Conservation (phyloP, 441 rosid species). For the Croton laevigatus region DNA sequence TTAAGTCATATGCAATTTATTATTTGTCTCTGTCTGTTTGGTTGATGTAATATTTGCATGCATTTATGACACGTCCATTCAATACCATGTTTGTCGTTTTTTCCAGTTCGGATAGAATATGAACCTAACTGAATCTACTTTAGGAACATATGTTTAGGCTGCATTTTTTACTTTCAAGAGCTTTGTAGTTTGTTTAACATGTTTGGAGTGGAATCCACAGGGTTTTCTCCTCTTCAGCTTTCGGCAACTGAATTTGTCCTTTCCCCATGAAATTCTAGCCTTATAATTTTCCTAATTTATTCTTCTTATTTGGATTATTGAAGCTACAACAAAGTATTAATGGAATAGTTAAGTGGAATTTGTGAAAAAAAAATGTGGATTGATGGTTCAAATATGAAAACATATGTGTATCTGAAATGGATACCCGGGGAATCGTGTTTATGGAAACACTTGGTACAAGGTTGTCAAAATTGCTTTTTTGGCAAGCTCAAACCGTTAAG, state of each 20-base stretch:
- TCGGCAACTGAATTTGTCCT: neutral
- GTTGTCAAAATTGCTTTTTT: too few species aligned
- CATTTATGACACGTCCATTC: neutral
- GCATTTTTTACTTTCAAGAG: neutral
- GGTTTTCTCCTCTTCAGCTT: neutral
- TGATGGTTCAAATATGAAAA: neutral
- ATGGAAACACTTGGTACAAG: too few species aligned
- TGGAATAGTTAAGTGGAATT: neutral
- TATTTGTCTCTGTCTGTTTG: neutral
- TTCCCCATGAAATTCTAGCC: neutral
- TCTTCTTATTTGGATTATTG: neutral
- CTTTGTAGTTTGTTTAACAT: neutral
- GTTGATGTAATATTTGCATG: neutral
- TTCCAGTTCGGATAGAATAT: neutral
- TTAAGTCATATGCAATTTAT: conserved; percentile 12
- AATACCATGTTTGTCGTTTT: neutral
- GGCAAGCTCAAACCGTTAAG: too few species aligned
- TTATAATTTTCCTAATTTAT: neutral
- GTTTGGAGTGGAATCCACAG: neutral
- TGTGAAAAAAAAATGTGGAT: too few species aligned
- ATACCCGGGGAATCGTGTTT: too few species aligned
- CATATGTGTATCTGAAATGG: too few species aligned
- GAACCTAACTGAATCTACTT: neutral
- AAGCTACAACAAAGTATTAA: neutral
- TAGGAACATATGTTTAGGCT: neutral